Base-by-base conservation (phyloP, 306 rosid species). In the Spatholobus suberectus region DNA sequence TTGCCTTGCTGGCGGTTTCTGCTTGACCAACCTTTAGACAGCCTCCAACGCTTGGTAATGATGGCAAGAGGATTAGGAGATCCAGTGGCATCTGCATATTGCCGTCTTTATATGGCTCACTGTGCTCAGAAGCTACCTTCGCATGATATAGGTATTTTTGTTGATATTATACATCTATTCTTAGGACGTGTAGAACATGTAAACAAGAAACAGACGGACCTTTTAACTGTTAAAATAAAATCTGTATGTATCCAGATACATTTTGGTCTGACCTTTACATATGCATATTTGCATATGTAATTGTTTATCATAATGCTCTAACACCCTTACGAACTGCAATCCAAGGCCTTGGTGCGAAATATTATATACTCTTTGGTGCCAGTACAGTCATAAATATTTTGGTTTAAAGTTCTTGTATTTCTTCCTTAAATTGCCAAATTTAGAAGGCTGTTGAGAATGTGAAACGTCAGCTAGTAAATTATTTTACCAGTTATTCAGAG, bases 11-110 rank as follows among this genome's bases (percentile, higher is more conserved):
- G 94, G 94, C 90, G 88, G 71, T 96, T 92, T 89, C 87, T 93
- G 83, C 87, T 75, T 84, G 93, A 93, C 72, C 90, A 81, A 70
- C 98, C 94, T 78, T 82, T 6, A 72, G 93, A 90, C 63, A 80
- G 84, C 83, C 83, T 92, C 66, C 82, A 37, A 38, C 99, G 99
- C 77, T 86, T 93, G 93, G 94, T 92, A 63, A 87, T 79, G 94
- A 96, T 96, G 99, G 75, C 51, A 38, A 89, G 99, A 83, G 99
- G 99, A 70, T 79, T 96, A 84, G 94, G 93, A 70, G 97, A 96
- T 93, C 97, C 99, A 2, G 85, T 96, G 80, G 97, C 97, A 83
- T 96, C 94, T 67, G 90, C 98, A 34, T 96, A 89, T 86, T 96
- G 98, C 84, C 88, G 86, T 84, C 85, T 96, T 37, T 96, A 93